Conservation (phyloP, 352 stramenopile genomes). For the Thraustochytrium striatum region DNA sequence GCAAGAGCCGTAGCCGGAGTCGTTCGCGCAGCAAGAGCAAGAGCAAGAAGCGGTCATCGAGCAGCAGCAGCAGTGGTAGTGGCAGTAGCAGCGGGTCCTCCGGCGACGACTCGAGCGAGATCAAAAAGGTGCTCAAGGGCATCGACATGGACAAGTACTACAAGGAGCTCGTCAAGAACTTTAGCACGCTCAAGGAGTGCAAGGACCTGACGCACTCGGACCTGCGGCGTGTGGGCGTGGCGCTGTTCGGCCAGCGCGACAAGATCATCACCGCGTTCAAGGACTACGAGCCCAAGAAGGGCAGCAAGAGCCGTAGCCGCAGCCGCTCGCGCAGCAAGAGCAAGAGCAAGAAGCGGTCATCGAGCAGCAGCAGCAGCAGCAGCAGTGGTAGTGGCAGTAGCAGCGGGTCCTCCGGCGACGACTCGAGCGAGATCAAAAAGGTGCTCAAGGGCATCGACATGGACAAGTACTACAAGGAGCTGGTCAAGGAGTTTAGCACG, state of each 20-base stretch:
- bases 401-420: neutral
- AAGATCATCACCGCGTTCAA: conserved; percentile 5
- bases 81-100: neutral
- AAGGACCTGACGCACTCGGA: conserved; percentile 39
- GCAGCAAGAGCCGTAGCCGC: neutral
- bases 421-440: conserved; percentile 39
- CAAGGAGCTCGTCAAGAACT: conserved; percentile 33
- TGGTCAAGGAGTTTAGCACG: conserved; percentile 8
- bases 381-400: neutral
- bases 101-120: neutral
- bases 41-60: neutral
- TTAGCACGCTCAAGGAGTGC: conserved; percentile 34
- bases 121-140: conserved; percentile 35
- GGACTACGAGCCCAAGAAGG: neutral
- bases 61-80: neutral
- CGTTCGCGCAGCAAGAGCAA: neutral
- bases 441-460: neutral
- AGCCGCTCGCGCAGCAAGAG: conserved; percentile 4
- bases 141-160: neutral
- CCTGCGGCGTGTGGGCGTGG: conserved; percentile 1
- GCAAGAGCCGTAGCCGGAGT: conserved; percentile 1
- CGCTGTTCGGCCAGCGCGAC: conserved; percentile 18
- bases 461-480: conserved; percentile 29
- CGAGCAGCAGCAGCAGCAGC: neutral
- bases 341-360: neutral